Base-by-base conservation (phyloP, 345 rosid genomes). In the Balakata baccata region DNA sequence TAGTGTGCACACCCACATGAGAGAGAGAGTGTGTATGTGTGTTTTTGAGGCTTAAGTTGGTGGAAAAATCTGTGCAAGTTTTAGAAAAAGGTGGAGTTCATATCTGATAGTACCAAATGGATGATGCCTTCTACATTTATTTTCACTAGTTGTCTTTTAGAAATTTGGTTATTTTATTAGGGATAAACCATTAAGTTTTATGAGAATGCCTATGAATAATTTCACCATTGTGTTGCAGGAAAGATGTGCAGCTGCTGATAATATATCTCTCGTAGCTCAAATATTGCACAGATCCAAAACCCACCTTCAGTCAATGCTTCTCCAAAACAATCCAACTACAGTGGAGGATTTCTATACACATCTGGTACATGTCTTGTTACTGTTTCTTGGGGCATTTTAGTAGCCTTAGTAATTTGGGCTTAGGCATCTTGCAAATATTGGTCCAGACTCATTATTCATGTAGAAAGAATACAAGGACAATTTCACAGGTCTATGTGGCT, bases 221-320 rank as follows among this genome's bases (percentile, higher is more conserved):
- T 51, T 62, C 75, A 68, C 71, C 23, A 71, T 85, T 73, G 37
- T 76, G 41, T 84, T 84, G 81, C 91, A 96, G 99, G 99, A 96
- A 87, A 90, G 99, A 82, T 96, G 99, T 83, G 85, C 90, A 9
- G 99, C 82, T 66, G 97, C 91, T 46, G 94, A 96, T 72, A 87
- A 89, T 20, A 11, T 88, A 65, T 84, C 90, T 73, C 90, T 96
- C 79, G 98, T 93, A 74, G 92, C 96, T 82, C 96, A 85, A 78
- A 80, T 89, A 70, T 80, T 96, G 84, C 87, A 90, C 76, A 93
- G 87, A 82, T 93, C 99, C 74, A 96, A 86, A 87, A 81, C 91
- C 70, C 96, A 88, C 86, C 90, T 96, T 70, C 98, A 96, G 74
- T 91, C 96, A 37, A 89, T 91, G 96, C 93, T 96, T 78, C 85